Evolutionary conservation across 2,329 filamentous ascomycete genomes (phyloP).

Genomic region (Ceratocystis cacaofunesta): DNA sequence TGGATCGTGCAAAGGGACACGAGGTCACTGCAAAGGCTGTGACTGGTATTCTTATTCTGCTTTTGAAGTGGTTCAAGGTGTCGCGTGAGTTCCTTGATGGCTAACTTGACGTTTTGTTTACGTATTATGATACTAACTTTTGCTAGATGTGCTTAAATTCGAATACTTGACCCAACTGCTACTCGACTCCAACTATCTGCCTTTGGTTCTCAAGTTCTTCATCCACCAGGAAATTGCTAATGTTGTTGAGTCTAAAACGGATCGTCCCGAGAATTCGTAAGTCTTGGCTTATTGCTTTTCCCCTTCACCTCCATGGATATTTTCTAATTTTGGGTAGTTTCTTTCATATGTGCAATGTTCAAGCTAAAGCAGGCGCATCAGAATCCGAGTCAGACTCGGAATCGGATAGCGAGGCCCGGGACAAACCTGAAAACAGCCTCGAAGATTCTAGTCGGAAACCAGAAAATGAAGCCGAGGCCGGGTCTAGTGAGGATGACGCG

Average conservation of each 20-base stretch:
- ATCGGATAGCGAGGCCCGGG: not conserved
- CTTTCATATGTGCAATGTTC: constrained; percentile 73
- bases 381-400: not conserved
- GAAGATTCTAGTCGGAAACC: not conserved
- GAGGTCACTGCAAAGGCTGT: constrained; percentile 87
- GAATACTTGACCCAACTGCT: constrained; percentile 90
- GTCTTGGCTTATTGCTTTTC: constrained; percentile 18
- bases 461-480: constrained; percentile 16
- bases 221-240: constrained; percentile 89
- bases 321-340: constrained; percentile 42
- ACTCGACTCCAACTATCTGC: constrained; percentile 88
- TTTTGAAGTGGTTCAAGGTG: constrained; percentile 91
- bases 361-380: constrained; percentile 33
- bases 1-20: constrained; percentile 65
- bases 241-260: constrained; percentile 70
- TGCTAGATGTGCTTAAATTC: constrained; percentile 68
- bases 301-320: not conserved
- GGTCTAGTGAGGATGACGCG: constrained; percentile 59
- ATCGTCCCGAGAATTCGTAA: constrained; percentile 68
- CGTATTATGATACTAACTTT: constrained; percentile 17
- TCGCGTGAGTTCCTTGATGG: constrained; percentile 52
- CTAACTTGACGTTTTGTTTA: not conserved
- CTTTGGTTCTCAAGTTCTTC: constrained; percentile 81
- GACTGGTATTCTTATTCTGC: constrained; percentile 71
- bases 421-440: not conserved